These are phyloP conservation scores for Alternaria triticimaculans DNA, from an alignment of 2,329 filamentous ascomycete species.

Conservation along the genomic window DNA sequence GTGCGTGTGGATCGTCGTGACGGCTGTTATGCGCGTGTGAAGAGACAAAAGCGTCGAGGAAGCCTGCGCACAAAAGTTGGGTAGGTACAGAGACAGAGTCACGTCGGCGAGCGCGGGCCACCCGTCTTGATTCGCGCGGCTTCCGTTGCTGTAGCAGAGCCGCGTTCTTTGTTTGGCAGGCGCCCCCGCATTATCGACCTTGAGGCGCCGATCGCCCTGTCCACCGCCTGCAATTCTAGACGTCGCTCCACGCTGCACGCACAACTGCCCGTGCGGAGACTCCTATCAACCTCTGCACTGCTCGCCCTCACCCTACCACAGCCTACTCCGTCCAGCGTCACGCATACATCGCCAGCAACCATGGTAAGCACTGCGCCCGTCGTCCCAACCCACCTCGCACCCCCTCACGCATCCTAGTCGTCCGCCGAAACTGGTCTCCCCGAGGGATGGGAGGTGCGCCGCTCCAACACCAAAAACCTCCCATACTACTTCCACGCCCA, in stretches of 20 bases:
- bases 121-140: constrained; percentile 9
- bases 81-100: background rate
- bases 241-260: constrained; percentile 11
- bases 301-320: background rate
- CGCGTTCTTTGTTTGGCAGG: constrained; percentile 12
- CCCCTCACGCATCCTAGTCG: constrained; percentile 38
- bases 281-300: constrained; percentile 5
- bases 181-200: constrained; percentile 30
- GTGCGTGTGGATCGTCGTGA: background rate
- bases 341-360: constrained; percentile 2
- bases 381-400: background rate
- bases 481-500: constrained; percentile 96
- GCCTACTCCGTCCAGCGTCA: background rate
- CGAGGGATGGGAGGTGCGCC: constrained; percentile 90
- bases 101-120: constrained; percentile 9
- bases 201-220: constrained; percentile 26
- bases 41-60: background rate
- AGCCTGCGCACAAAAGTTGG: background rate
- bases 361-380: constrained; percentile 39
- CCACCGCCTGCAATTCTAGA: constrained; percentile 16
- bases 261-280: constrained; percentile 1
- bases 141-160: constrained; percentile 5
- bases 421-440: constrained; percentile 69
- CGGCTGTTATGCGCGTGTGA: background rate
- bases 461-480: constrained; percentile 97